phyloP scores from a whole-genome alignment of 805 yeast species.

The Isabelozyma heimii region DNA sequence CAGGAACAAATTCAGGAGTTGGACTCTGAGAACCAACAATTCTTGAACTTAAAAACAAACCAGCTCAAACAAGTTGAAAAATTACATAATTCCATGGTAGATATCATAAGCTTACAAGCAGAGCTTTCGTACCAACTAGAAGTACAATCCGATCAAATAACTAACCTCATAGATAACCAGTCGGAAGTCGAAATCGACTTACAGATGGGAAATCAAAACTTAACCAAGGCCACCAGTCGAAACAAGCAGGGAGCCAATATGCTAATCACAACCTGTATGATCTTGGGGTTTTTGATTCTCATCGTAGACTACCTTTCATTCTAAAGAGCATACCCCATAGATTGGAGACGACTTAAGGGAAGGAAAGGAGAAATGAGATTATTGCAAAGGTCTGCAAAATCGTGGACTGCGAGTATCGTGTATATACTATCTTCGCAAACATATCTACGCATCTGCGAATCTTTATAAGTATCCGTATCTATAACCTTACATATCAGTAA shows the following conservation, averaged over 20 bases:
- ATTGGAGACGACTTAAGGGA: not conserved
- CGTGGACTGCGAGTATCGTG: not conserved
- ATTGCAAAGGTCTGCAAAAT: too few relatives aligned
- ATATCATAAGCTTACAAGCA: conserved; percentile 70
- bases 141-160: conserved; percentile 69
- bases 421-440: not conserved
- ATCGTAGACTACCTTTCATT: conserved; percentile 33
- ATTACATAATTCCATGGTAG: conserved; percentile 62
- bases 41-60: conserved; percentile 53
- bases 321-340: conserved; percentile 1
- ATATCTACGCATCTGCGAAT: not conserved
- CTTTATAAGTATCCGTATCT: not conserved
- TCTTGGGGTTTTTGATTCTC: conserved; percentile 32
- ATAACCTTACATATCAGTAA: conserved; percentile 15
- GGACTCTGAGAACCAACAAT: conserved; percentile 56
- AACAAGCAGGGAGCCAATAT: conserved; percentile 49
- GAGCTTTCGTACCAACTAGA: conserved; percentile 73
- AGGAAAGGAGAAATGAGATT: too few relatives aligned
- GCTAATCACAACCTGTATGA: conserved; percentile 30
- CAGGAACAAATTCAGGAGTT: conserved; percentile 59
- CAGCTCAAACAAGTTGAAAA: conserved; percentile 59
- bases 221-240: conserved; percentile 64
- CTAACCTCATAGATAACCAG: conserved; percentile 61
- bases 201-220: conserved; percentile 64
- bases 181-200: conserved; percentile 65